Base-by-base conservation (phyloP, 441 rosid genomes). In the Populus hybrid region DNA sequence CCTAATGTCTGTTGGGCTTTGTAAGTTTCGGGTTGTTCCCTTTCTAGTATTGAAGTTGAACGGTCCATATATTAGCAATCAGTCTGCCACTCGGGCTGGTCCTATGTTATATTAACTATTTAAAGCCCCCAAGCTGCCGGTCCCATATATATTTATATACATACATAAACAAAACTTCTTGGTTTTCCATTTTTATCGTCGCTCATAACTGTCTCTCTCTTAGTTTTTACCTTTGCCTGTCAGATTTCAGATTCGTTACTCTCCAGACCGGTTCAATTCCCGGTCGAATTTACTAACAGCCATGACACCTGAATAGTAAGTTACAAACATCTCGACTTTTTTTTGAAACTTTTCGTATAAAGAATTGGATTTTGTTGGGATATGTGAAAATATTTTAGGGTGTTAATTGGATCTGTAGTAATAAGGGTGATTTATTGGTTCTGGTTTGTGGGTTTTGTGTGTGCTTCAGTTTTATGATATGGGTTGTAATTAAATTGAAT, bases 291-390 rank as follows among this genome's bases (percentile, higher is more conserved):
- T 24, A 9, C 73, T 61, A 20, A 59, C 24, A 7, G 81, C 64
- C 83, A 86, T 84, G 89, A 78, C 73, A 66, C 77, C 77, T 61
- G 81, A 78, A 16, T 78, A 78, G 81, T 78, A 61, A 73, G 69
- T 59, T 63, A 64, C 3, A 14, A 2, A 38, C 38, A 69, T 72
- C 59, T 72, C 24, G 11, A 12, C 10, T 66, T 20, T 18, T 24
- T 7, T 28, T 36, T 70, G 26, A 1, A 5, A 20, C 31, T 64
- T 64, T 0, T 31, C 8, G 31, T 59, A 69, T 56, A 59, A 36
- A 56, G 64, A 24, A 4, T 4, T 23, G 35, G 21, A 36, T 61
- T 78, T 6, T 21, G 9, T 31, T 28, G 21, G 64, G 64, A 59
- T n/a, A 20, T 59, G 64, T 23, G 36, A 28, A 36, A 8, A 69